These are phyloP conservation scores for Quercus bicolor DNA, from an alignment of 306 rosid species.

Conservation along the genomic window DNA sequence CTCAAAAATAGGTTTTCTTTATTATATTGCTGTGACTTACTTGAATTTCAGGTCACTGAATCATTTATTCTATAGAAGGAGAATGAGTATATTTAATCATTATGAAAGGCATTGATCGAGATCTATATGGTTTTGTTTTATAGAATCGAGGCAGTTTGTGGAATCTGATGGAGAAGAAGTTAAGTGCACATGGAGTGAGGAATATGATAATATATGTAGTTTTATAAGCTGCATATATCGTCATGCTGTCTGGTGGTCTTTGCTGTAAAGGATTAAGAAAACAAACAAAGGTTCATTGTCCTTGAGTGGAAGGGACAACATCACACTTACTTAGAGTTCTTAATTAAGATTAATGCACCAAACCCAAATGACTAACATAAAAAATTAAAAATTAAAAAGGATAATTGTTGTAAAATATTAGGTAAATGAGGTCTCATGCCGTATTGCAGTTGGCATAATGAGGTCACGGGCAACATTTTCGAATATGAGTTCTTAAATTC, in stretches of 20 bases:
- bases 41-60: slow-evolving; percentile 23
- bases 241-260: slow-evolving; percentile 49
- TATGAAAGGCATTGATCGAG: slow-evolving; percentile 21
- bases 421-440: slow-evolving; percentile 16
- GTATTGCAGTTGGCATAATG: slow-evolving; percentile 18
- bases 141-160: slow-evolving; percentile 32
- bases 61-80: slow-evolving; percentile 16
- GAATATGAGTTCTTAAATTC: neutral
- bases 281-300: slow-evolving; percentile 41
- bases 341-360: slow-evolving; percentile 36
- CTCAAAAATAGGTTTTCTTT: neutral
- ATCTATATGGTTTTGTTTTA: slow-evolving; percentile 34
- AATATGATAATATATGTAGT: slow-evolving; percentile 20
- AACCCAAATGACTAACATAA: slow-evolving; percentile 13
- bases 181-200: slow-evolving; percentile 69
- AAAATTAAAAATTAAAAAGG: slow-evolving; percentile 7
- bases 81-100: slow-evolving; percentile 17
- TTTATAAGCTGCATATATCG: slow-evolving; percentile 44
- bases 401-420: slow-evolving; percentile 11
- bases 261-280: slow-evolving; percentile 35
- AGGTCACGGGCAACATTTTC: slow-evolving; percentile 27
- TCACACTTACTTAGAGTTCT: slow-evolving; percentile 23
- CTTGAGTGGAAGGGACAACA: slow-evolving; percentile 59
- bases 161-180: slow-evolving; percentile 52
- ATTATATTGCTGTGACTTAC: neutral